phyloP scores from a whole-genome alignment of 2,329 filamentous ascomycete species.

The Lachnellula suecica region DNA sequence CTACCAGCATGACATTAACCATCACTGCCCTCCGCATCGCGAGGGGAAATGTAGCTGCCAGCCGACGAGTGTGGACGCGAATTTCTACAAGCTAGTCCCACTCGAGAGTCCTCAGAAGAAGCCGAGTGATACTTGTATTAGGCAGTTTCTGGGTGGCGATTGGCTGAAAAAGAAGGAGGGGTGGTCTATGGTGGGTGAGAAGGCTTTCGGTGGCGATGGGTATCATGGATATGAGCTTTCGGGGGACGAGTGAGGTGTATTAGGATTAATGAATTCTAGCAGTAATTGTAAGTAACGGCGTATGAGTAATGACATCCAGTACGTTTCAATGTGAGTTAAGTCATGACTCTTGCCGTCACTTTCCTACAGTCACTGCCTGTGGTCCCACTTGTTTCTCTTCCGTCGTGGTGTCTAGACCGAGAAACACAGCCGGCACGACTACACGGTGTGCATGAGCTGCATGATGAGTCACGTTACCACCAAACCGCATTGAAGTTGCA shows the following conservation, averaged over 20 bases:
- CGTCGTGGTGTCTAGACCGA: too few relatives aligned
- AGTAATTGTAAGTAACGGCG: too few relatives aligned
- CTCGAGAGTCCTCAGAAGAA: conserved; percentile 46
- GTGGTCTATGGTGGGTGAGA: conserved; percentile 41
- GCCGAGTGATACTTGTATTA: conserved; percentile 45
- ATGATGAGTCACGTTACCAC: too few relatives aligned
- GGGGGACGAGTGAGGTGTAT: conserved; percentile 13
- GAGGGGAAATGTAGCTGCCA: conserved; percentile 40
- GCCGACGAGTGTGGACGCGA: conserved; percentile 42
- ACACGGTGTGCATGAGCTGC: too few relatives aligned
- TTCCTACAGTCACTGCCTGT: too few relatives aligned
- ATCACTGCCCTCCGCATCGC: conserved; percentile 35
- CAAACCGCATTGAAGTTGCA: too few relatives aligned
- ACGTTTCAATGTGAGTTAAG: too few relatives aligned
- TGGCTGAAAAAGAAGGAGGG: conserved; percentile 43
- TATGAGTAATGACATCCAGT: too few relatives aligned
- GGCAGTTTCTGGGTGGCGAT: conserved; percentile 42
- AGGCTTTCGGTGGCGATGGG: conserved; percentile 42
- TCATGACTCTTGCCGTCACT: too few relatives aligned
- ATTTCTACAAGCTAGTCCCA: conserved; percentile 47
- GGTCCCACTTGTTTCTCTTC: too few relatives aligned
- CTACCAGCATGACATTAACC: conserved; percentile 74
- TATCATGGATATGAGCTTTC: conserved; percentile 39
- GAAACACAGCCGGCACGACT: too few relatives aligned
- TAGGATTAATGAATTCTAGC: too few relatives aligned